Evolutionary conservation across 768 basidiomycete species (phyloP), one percentile per base, ranked within the genome.

Genomic region (Paxillus involutus): DNA sequence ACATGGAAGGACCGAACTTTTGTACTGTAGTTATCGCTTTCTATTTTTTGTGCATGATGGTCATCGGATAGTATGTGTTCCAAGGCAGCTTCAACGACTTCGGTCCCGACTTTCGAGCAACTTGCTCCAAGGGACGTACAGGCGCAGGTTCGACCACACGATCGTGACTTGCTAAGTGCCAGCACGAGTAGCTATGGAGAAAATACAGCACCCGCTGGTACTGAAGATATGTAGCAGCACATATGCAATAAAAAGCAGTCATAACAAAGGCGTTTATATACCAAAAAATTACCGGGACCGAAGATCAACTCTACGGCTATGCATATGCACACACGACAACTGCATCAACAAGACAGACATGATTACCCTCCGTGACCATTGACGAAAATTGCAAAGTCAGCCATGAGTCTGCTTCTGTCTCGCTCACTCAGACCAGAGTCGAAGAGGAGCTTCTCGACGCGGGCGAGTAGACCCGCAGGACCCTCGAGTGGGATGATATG

Each of bases 401-500:
- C 81, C 68, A 89, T 68, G 47, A 90, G 75, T 19, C 60, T 59
- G 16, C 69, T 71, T 56, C 73, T 76, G 59, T 80, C 82, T 55
- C 71, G 78, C 48, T 80, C 77, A 40, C 74, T 71, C 48, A 87
- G 67, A 54, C 72, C 70, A 6, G 84, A 73, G 42, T 73, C 72
- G 46, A 73, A 73, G 49, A 91, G 75, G 36, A 91, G 74, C 43
- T 77, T 75, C 61, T 84, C 81, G 6, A 89, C 84, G 41, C 80
- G 81, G 26, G 76, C 64, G n/a, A 89, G 74, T 40, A 91, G 82
- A 19, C 89, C 89, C 32, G 73, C 76, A 11, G 87, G 81, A 14
- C 89, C 89, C 53, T 91, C 86, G 47, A 91, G 83, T 3, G 87
- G 84, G 44, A 91, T 90, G 41, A 81, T 75, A 56, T 86, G 81